A percentile compares a stretch with the other conserved stretches of the same genome.
These are phyloP conservation scores for Choanephora cucurbitarum DNA, from an alignment of 371 early-diverging fungal genomes.

Conservation along the genomic window DNA sequence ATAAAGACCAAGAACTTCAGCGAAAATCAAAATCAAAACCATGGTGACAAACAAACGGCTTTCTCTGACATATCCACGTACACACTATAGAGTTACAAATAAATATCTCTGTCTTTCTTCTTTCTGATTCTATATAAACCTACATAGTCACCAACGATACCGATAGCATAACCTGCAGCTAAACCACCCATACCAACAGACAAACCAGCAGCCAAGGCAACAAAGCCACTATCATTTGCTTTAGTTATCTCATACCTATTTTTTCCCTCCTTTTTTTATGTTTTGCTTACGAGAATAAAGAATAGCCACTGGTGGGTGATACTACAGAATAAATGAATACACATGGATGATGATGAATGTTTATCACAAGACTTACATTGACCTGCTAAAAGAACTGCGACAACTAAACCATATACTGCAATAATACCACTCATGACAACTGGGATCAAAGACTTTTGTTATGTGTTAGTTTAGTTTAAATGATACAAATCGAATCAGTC, in stretches of 20 bases:
- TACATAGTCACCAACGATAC: conserved; percentile 87
- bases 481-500: too few relatives aligned
- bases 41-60: conserved; percentile 80
- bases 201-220: conserved; percentile 85
- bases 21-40: conserved; percentile 90
- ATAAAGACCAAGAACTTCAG: conserved; percentile 91
- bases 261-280: background rate
- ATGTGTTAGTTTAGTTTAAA: too few relatives aligned
- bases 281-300: conserved; percentile 42
- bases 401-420: conserved; percentile 89
- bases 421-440: conserved; percentile 96
- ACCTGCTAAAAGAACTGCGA: conserved; percentile 80
- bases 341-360: too few relatives aligned
- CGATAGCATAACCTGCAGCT: conserved; percentile 92
- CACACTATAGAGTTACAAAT: conserved; percentile 40
- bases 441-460: conserved; percentile 80
- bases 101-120: too few relatives aligned
- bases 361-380: conserved; percentile 74
- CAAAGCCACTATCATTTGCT: conserved; percentile 60
- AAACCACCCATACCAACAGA: conserved; percentile 86
- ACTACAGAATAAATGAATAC: too few relatives aligned
- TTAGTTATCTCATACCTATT: background rate
- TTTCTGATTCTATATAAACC: conserved; percentile 2
- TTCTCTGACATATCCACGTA: conserved; percentile 83
- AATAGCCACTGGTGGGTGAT: conserved; percentile 52